Conservation (phyloP, 176 grass and related monocot species). For the Bothriochloa decipiens region DNA sequence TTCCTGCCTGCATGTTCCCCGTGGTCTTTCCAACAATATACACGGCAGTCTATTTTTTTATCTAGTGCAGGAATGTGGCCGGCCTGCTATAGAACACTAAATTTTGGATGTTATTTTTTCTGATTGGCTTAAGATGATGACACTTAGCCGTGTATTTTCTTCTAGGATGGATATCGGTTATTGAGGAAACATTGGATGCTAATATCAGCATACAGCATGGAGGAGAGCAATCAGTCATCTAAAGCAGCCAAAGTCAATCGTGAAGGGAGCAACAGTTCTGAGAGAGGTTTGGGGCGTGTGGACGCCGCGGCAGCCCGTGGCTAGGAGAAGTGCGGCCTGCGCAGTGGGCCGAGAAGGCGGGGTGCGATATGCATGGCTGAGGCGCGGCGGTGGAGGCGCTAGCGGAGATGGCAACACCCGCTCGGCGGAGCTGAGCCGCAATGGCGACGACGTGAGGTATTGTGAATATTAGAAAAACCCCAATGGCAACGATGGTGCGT, state of each 20-base stretch:
- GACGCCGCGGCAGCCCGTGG: neutral
- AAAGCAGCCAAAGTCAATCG: slow-evolving; percentile 35
- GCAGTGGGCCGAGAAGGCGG: no score
- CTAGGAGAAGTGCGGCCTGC: no score
- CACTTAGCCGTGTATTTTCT: slow-evolving; percentile 3
- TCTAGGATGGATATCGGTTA: slow-evolving; percentile 60
- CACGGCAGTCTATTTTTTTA: neutral
- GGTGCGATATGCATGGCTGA: no score
- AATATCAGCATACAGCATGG: slow-evolving; percentile 47
- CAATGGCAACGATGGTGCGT: no score
- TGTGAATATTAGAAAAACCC: no score
- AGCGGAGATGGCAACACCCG: no score
- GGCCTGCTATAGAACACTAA: neutral
- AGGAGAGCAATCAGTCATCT: slow-evolving; percentile 43
- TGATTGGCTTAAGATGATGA: slow-evolving; percentile 11
- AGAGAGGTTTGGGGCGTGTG: no score
- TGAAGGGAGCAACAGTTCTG: neutral
- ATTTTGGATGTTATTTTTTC: slow-evolving; percentile 22
- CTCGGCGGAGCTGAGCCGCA: no score
- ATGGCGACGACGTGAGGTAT: no score
- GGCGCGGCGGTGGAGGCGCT: no score
- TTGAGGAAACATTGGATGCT: slow-evolving; percentile 68
- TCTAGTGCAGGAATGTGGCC: slow-evolving; percentile 1
- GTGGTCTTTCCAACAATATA: no score
- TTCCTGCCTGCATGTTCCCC: no score